phyloP scores from a whole-genome alignment of 202 grass and related monocot genomes.

The Cymbopogon flexuosus region DNA sequence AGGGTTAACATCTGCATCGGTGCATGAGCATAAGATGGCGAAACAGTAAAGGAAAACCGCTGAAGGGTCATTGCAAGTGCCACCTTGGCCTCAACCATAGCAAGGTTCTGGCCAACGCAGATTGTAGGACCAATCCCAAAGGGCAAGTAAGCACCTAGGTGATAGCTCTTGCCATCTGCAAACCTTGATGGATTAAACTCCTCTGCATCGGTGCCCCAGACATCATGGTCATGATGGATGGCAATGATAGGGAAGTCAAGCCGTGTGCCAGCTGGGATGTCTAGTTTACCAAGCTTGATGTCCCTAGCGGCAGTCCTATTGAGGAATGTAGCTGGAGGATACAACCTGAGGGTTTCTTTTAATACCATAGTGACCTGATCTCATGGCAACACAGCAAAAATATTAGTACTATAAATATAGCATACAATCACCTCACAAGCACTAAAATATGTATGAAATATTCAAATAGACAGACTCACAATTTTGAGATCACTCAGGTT shows the following conservation, averaged over 20 bases:
- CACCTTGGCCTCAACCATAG: constrained; percentile 61
- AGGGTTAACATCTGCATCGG: constrained; percentile 52
- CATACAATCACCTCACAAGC: neutral
- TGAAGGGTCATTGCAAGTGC: constrained; percentile 60
- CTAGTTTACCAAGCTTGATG: constrained; percentile 47
- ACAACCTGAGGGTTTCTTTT: constrained; percentile 85
- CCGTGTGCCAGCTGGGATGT: constrained; percentile 48
- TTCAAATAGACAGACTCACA: constrained; percentile 37
- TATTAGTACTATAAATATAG: neutral
- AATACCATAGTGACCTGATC: constrained; percentile 63
- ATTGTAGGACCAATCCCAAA: constrained; percentile 64
- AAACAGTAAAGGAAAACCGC: constrained; percentile 49
- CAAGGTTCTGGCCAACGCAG: constrained; percentile 75
- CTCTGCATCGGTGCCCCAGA: constrained; percentile 51
- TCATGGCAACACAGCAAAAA: neutral
- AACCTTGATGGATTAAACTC: constrained; percentile 72
- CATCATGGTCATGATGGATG: constrained; percentile 56
- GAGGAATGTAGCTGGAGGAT: constrained; percentile 52
- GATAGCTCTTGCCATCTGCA: constrained; percentile 62
- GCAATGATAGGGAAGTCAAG: constrained; percentile 44
- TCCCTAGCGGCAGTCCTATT: constrained; percentile 36
- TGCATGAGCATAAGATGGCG: constrained; percentile 70
- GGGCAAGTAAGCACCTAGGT: constrained; percentile 61
- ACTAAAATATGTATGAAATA: neutral
- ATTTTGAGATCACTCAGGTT: constrained; percentile 61